Evolutionary conservation across 192 early-diverging fungal genomes (phyloP).

Genomic region (Anaeromyces robustus): DNA sequence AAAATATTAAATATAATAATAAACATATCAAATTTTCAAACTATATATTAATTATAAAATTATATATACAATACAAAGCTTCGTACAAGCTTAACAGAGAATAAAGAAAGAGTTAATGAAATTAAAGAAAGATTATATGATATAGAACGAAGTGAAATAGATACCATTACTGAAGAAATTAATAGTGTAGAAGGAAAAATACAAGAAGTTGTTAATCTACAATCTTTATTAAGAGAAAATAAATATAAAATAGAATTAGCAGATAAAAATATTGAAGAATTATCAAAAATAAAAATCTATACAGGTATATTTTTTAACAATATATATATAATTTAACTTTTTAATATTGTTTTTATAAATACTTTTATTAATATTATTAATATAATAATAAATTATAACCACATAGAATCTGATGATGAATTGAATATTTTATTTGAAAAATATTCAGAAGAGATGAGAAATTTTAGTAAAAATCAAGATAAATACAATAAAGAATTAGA

Average conservation of each 20-base stretch:
- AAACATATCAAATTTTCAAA: too few relatives aligned
- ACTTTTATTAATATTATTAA: too few relatives aligned
- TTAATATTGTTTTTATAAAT: too few relatives aligned
- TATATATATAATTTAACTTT: too few relatives aligned
- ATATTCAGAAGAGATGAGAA: neutral
- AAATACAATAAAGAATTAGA: neutral
- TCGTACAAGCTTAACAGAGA: neutral
- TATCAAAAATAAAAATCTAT: neutral
- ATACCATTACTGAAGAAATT: neutral
- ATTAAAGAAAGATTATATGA: neutral
- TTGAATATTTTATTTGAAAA: neutral
- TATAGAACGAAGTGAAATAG: neutral
- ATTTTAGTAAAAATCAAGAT: neutral
- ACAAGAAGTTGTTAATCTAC: neutral
- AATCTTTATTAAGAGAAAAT: neutral
- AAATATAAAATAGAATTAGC: neutral
- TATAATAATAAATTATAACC: too few relatives aligned
- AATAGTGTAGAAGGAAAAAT: neutral
- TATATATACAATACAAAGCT: neutral
- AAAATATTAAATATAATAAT: too few relatives aligned
- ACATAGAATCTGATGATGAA: neutral
- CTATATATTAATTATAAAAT: too few relatives aligned
- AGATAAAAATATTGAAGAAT: neutral
- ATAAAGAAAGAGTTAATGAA: neutral
- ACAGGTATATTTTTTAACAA: neutral